These are phyloP conservation scores for Tuber borchii DNA, from an alignment of 495 filamentous ascomycete species.

Conservation along the genomic window DNA sequence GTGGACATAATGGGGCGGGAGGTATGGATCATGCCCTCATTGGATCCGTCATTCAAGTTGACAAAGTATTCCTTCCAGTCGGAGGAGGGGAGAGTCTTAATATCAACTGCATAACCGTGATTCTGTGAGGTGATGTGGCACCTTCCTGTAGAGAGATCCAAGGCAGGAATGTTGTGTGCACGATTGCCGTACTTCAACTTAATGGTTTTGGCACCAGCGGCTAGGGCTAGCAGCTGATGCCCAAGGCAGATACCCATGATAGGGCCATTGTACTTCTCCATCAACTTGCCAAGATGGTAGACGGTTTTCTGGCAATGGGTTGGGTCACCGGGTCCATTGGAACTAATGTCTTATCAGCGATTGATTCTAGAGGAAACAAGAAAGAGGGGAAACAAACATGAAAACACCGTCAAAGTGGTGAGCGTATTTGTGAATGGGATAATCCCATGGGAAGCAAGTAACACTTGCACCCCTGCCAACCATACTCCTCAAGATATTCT, in stretches of 20 bases:
- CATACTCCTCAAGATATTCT: conserved; percentile 94
- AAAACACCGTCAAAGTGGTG: conserved; percentile 97
- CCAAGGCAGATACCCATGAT: conserved; percentile 97
- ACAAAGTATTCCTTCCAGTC: conserved; percentile 98
- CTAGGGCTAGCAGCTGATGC: conserved; percentile 79
- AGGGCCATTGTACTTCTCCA: conserved; percentile 82
- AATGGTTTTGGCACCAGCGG: conserved; percentile 74
- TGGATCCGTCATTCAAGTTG: conserved; percentile 91
- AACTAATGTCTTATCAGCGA: conserved; percentile 44
- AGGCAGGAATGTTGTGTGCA: conserved; percentile 93
- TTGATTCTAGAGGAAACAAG: background rate
- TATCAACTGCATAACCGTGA: conserved; percentile 95
- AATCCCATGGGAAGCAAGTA: conserved; percentile 91
- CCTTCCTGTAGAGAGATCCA: conserved; percentile 88
- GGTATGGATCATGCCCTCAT: conserved; percentile 93
- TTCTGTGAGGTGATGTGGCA: conserved; percentile 99
- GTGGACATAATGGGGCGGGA: conserved; percentile 95
- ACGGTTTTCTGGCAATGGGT: conserved; percentile 91
- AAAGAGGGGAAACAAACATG: conserved; percentile 47
- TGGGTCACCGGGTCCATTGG: conserved; percentile 95
- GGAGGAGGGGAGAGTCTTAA: conserved; percentile 60
- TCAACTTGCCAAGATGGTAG: conserved; percentile 77
- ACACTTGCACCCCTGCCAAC: conserved; percentile 80
- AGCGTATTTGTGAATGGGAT: conserved; percentile 94
- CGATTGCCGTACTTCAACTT: conserved; percentile 98